These are phyloP conservation scores for Saccharomycopsis fibuligera DNA, from an alignment of 805 yeast species.

Conservation along the genomic window DNA sequence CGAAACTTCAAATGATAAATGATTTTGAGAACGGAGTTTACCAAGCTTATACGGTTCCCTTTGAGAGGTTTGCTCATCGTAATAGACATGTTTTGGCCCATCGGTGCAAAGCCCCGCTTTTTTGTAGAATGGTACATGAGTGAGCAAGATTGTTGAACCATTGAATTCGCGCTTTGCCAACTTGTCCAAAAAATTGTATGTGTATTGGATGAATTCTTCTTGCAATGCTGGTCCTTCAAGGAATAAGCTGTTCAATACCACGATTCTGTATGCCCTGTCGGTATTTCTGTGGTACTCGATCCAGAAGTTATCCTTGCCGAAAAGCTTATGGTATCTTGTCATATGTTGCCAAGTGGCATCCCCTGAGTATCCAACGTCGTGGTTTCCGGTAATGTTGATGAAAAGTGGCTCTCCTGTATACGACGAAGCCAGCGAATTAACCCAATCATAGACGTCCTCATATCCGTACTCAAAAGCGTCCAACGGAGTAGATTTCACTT, in stretches of 20 bases:
- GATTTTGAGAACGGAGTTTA: slow-evolving; percentile 77
- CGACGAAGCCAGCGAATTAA: slow-evolving; percentile 28
- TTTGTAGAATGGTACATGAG: slow-evolving; percentile 88
- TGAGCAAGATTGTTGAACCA: slow-evolving; percentile 77
- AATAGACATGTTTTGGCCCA: slow-evolving; percentile 68
- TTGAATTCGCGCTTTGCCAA: slow-evolving; percentile 48
- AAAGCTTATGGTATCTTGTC: slow-evolving; percentile 65
- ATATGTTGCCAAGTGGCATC: slow-evolving; percentile 91
- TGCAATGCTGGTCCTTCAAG: slow-evolving; percentile 89
- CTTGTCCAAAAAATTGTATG: slow-evolving; percentile 68
- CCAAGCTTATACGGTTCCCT: slow-evolving; percentile 65
- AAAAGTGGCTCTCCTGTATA: slow-evolving; percentile 54
- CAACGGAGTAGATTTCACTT: slow-evolving; percentile 27
- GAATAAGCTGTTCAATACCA: slow-evolving; percentile 77
- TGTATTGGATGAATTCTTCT: slow-evolving; percentile 55
- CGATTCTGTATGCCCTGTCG: slow-evolving; percentile 76
- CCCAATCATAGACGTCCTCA: slow-evolving; percentile 65
- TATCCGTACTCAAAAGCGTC: slow-evolving; percentile 43
- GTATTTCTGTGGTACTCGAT: slow-evolving; percentile 59
- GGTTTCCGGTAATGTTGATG: slow-evolving; percentile 88
- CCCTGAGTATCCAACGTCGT: slow-evolving; percentile 92
- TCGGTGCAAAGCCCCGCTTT: slow-evolving; percentile 77
- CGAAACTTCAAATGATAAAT: slow-evolving; percentile 59
- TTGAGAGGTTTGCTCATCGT: slow-evolving; percentile 43
- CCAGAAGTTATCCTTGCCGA: slow-evolving; percentile 83